Evolutionary conservation across 441 rosid genomes (phyloP).

Genomic region (Croton setiger): DNA sequence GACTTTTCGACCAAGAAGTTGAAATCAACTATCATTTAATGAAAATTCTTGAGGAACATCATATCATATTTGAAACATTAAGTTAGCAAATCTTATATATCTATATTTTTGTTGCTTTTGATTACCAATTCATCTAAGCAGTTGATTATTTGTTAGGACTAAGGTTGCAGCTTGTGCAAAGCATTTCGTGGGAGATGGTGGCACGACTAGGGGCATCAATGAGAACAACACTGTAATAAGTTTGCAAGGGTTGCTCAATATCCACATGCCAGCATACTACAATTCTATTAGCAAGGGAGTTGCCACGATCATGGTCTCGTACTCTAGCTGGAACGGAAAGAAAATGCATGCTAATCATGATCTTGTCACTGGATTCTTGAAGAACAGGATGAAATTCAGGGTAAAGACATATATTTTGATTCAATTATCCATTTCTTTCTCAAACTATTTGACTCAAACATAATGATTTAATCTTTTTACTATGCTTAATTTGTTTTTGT

Average conservation of each 20-base stretch:
- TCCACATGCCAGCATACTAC: conserved; percentile 66
- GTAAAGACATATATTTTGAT: conserved; percentile 24
- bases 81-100: neutral
- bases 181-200: conserved; percentile 76
- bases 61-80: neutral
- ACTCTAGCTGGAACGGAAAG: conserved; percentile 66
- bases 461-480: neutral
- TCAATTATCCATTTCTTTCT: neutral
- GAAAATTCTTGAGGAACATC: neutral
- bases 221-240: conserved; percentile 54
- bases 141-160: conserved; percentile 25
- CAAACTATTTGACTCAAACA: neutral
- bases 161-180: conserved; percentile 72
- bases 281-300: conserved; percentile 56
- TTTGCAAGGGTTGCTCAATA: conserved; percentile 43
- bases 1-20: neutral
- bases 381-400: conserved; percentile 45
- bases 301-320: conserved; percentile 62
- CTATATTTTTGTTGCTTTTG: neutral
- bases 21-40: too few species aligned
- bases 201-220: conserved; percentile 53
- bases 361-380: conserved; percentile 53
- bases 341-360: conserved; percentile 59
- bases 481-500: conserved; percentile 1
- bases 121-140: neutral